Evolutionary conservation across 306 rosid genomes (phyloP).

Genomic region (Clitoria ternatea): DNA sequence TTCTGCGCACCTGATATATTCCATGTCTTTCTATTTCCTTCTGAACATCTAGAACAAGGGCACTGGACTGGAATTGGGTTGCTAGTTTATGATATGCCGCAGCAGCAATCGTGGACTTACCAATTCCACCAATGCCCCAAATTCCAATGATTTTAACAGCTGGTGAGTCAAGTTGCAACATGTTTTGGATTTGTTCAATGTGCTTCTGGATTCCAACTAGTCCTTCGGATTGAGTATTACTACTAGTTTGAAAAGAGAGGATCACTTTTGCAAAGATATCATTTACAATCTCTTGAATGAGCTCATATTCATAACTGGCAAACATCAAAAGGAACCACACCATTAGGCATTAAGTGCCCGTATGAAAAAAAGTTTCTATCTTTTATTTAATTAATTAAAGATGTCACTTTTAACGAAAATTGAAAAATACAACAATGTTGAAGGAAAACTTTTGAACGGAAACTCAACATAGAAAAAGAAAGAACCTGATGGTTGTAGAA

Average conservation of each 20-base stretch:
- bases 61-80: neutral
- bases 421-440: no score
- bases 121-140: constrained; percentile 30
- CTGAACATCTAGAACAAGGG: neutral
- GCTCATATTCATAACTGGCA: neutral
- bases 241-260: neutral
- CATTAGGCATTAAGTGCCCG: no score
- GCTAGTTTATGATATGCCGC: neutral
- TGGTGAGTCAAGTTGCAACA: neutral
- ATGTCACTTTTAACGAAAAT: no score
- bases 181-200: neutral
- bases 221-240: neutral
- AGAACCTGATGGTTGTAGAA: neutral
- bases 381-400: no score
- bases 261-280: neutral
- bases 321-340: neutral
- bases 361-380: no score
- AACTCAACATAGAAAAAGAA: no score
- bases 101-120: constrained; percentile 14
- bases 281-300: neutral
- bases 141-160: constrained; percentile 23
- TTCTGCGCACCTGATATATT: neutral
- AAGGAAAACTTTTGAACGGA: no score
- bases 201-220: constrained; percentile 18
- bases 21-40: constrained; percentile 1